Base-by-base conservation (phyloP, 1,139 yeast genomes). In the Debaryomyces robertsiae region DNA sequence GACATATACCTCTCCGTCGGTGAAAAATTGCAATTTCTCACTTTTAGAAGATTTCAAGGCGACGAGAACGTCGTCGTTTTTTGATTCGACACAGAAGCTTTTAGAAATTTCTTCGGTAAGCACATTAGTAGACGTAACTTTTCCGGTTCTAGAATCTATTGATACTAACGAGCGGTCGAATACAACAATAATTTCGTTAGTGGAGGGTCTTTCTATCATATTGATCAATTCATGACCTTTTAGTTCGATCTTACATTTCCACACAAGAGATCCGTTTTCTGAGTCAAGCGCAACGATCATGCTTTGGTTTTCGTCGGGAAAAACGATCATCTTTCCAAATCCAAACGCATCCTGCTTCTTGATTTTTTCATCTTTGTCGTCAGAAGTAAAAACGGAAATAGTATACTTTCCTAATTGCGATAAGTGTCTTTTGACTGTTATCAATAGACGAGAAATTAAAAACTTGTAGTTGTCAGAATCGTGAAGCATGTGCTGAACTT, bases 381-480 rank as follows among this genome's bases (percentile, higher is more conserved):
- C n/a, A 3, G 25, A 6, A 6, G 42, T 32, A 19, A 47, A 33
- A 18, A 39, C 33, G 4, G 60, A 48, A 1, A 56, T 47, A 3
- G 57, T 42, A 33, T 53, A 63, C 37, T 46, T 55, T 1, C 75
- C 75, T 17, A 72, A 50, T 37, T 67, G 72, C 9, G 54, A 43
- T 48, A 69, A 58, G 43, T 72, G 77, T 42, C 73, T 59, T 32
- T 50, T 48, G 16, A 57, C 46, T 50, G 76, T 56, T 30, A 52
- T 53, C 6, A 63, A 22, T 69, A 70, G 66, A 24, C 66, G 57
- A 4, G 50, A 32, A 9, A 66, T 34, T 6, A 65, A 46, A 19
- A 60, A 56, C 15, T 55, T 50, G 27, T 58, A 48, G 9, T 55
- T 52, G 6, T 58, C 49, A 30, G 67, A 68, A 27, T 67, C 65